Base-by-base conservation (phyloP, 805 yeast species). In the Candida verbasci region DNA sequence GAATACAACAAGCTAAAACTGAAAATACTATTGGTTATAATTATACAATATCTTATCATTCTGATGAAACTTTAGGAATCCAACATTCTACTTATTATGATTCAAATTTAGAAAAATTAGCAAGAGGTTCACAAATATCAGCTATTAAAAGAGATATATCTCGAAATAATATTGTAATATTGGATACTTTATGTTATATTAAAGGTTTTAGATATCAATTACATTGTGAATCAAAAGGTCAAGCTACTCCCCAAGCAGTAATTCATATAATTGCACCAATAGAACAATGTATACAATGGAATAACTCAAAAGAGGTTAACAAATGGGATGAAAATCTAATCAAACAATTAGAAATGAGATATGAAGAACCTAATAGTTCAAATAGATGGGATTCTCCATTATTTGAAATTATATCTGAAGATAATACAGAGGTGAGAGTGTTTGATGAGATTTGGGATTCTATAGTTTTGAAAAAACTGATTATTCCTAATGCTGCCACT, bases 141-240 rank as follows among this genome's bases (percentile, higher is more conserved):
- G 96, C 95, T 0, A 93, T 91, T 12, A 86, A 87, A 50, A 70
- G 97, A 45, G 86, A 83, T 44, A 58, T 93, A 3, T 69, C 84
- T 1, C 71, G 80, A 26, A 65, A 72, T 21, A 80, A 76, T 15
- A 70, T 93, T 20, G 97, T 93, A 1, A 78, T 93, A 12, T 68
- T 93, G 36, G 98, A 93, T 56, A 76, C 93, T 1, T 67, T 88
- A 49, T 80, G 86, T 27, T 93, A 93, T 55, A 93, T 93, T 50
- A 93, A 93, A 54, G 98, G 98, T 0, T 88, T 89, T 56, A 68
- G 98, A 42, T 93, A 93, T 60, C 98, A 93, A 59, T 67, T 93
- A 36, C 88, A 78, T 56, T 89, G 97, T 58, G 98, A 93, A 57
- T 89, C 96, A 25, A 91, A 89, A 55, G 82, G 87, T 1, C 67